Evolutionary conservation across 2,329 filamentous ascomycete species (phyloP).

Genomic region (Neonectria neomacrospora): DNA sequence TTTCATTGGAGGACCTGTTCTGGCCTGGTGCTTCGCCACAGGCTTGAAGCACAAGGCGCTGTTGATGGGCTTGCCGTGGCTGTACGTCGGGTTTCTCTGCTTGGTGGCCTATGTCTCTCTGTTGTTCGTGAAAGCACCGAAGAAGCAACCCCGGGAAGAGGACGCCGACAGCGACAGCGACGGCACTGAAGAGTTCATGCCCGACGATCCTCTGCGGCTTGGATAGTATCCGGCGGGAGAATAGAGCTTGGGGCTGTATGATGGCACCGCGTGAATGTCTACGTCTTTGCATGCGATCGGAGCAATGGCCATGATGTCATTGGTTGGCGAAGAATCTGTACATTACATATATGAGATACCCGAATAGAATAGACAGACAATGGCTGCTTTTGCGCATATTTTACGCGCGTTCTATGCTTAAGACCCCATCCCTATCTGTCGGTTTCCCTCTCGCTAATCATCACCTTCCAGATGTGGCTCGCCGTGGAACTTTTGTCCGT

Average conservation of each 20-base stretch:
- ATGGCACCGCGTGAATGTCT: background rate
- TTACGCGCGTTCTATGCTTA: background rate
- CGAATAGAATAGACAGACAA: slow-evolving; percentile 28
- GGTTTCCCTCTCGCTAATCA: slow-evolving; percentile 7
- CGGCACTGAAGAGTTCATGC: slow-evolving; percentile 37
- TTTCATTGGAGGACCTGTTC: slow-evolving; percentile 53
- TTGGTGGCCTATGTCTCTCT: slow-evolving; percentile 44
- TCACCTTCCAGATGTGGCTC: slow-evolving; percentile 37
- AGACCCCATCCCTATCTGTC: background rate
- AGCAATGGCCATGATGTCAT: background rate
- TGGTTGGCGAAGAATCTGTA: background rate
- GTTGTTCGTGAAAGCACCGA: slow-evolving; percentile 50
- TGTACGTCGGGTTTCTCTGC: slow-evolving; percentile 51
- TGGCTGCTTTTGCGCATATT: background rate
- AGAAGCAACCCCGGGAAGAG: slow-evolving; percentile 32
- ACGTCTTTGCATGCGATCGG: background rate
- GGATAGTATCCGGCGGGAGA: slow-evolving; percentile 22
- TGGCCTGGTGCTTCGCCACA: slow-evolving; percentile 53
- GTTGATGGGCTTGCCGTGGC: slow-evolving; percentile 54
- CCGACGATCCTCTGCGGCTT: slow-evolving; percentile 40
- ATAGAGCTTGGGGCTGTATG: background rate
- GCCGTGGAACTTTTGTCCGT: slow-evolving; percentile 37
- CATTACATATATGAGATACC: slow-evolving; percentile 22
- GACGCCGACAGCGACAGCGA: slow-evolving; percentile 29
- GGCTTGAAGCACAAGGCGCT: slow-evolving; percentile 50